phyloP scores from a whole-genome alignment of 352 stramenopile species.

The Phytophthora tentaculata region DNA sequence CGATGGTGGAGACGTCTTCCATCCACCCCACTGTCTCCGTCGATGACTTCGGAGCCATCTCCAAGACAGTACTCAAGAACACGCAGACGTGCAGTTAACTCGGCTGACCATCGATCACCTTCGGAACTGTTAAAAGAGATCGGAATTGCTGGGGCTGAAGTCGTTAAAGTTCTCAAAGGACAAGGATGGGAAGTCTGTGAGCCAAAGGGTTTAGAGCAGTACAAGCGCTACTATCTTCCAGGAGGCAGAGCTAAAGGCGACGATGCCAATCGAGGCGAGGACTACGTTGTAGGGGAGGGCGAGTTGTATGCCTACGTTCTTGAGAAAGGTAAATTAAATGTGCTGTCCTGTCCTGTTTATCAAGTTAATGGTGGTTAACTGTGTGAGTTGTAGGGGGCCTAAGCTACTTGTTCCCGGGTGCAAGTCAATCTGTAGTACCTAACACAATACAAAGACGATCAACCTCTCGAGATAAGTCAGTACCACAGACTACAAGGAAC shows the following conservation, averaged over 20 bases:
- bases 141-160: constrained; percentile 12
- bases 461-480: background rate
- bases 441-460: background rate
- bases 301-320: constrained; percentile 18
- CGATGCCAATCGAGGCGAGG: background rate
- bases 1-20: constrained; percentile 4
- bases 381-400: constrained; percentile 1
- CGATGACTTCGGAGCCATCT: constrained; percentile 1
- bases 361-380: background rate
- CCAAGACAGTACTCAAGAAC: constrained; percentile 5
- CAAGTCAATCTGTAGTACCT: background rate
- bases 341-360: background rate
- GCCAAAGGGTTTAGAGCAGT: constrained; percentile 12
- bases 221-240: constrained; percentile 18
- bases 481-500: background rate
- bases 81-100: constrained; percentile 1
- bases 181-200: constrained; percentile 17
- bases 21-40: constrained; percentile 3
- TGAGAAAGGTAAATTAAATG: constrained; percentile 2
- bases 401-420: constrained; percentile 4
- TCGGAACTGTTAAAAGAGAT: constrained; percentile 17
- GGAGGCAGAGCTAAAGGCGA: constrained; percentile 13
- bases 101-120: constrained; percentile 3
- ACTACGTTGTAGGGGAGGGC: constrained; percentile 10
- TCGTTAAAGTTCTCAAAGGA: constrained; percentile 19